Base-by-base conservation (phyloP, 805 yeast species). In the Osmozyma mogii region DNA sequence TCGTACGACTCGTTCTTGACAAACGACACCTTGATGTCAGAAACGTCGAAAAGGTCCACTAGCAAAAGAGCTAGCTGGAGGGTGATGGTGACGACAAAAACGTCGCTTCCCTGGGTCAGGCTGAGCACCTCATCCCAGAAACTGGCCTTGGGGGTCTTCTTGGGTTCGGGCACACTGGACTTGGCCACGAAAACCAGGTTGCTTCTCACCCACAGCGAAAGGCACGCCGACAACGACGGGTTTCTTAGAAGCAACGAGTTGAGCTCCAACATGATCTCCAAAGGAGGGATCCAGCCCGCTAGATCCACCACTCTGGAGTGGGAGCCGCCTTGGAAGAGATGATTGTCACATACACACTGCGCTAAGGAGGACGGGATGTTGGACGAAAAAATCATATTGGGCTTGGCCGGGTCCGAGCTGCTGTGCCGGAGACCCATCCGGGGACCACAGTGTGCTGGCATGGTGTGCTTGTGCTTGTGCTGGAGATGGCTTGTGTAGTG, bases 331-430 rank as follows among this genome's bases (percentile, higher is more conserved):
- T 18, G 37, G 30, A 29, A 38, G 11, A 34, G 22, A 22, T 37
- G 38, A 20, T 32, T 30, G 22, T 41, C 38, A 7, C 40, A 31
- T 15, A 54, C 47, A 17, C 45, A 43, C 10, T 23, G 27, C 26
- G 43, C 30, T 12, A 43, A 29, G 28, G 49, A 47, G 16, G 41
- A 44, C 1, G 53, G 50, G 9, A 62, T 54, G 33, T 62, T 57
- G 5, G 65, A 58, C 3, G 59, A 50, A 34, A 56, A 58, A 13
- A 62, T 41, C 30, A 60, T 52, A 37, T 58, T 60, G 19, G 68
- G 69, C 34, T 52, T 52, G 25, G 50, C 44, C 4, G 51, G 44
- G 39, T 62, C 68, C 22, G 41, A 40, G 22, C 24, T 37, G 20
- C 35, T 35, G 2, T 26, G 24, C 19, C 40, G 23, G 28, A 31